phyloP scores from a whole-genome alignment of 257 asterid genomes.

The Gardenia jasminoides region DNA sequence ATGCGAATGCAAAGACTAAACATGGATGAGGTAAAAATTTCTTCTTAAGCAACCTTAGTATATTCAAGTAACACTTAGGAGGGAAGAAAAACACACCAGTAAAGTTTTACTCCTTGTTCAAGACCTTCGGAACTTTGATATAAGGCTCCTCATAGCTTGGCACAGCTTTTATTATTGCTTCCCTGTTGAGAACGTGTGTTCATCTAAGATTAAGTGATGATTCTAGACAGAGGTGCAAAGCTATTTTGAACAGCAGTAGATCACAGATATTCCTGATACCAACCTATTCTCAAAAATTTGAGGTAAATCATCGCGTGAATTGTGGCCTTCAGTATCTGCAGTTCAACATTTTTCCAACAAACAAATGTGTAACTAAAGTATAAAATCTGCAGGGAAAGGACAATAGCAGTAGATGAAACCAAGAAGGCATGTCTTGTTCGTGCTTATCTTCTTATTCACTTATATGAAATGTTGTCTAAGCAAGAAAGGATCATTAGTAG shows the following conservation, averaged over 20 bases:
- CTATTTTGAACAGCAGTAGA: not conserved
- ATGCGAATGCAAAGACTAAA: not conserved
- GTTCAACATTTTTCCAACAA: conserved; percentile 4
- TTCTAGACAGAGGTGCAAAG: not conserved
- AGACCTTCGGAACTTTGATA: conserved; percentile 84
- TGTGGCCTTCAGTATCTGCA: conserved; percentile 65
- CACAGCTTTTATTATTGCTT: conserved; percentile 57
- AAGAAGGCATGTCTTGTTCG: not conserved
- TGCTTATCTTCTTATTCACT: not conserved
- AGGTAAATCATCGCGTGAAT: conserved; percentile 50
- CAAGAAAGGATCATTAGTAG: not conserved
- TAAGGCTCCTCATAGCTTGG: conserved; percentile 71
- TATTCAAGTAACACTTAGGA: not conserved
- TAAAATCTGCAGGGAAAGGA: not conserved
- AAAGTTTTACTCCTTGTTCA: conserved; percentile 55
- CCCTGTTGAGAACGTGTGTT: conserved; percentile 38
- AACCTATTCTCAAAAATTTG: conserved; percentile 57
- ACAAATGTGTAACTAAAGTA: not conserved
- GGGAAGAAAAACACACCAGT: not conserved
- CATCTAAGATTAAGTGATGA: not conserved
- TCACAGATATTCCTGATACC: not conserved
- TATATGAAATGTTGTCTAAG: not conserved
- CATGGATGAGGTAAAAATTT: not conserved
- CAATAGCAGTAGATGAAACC: not conserved
- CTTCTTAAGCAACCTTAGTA: not conserved